Evolutionary conservation across 176 grass and related monocot genomes (phyloP), one percentile per base, ranked within the genome.

Genomic region (Raddia guianensis): DNA sequence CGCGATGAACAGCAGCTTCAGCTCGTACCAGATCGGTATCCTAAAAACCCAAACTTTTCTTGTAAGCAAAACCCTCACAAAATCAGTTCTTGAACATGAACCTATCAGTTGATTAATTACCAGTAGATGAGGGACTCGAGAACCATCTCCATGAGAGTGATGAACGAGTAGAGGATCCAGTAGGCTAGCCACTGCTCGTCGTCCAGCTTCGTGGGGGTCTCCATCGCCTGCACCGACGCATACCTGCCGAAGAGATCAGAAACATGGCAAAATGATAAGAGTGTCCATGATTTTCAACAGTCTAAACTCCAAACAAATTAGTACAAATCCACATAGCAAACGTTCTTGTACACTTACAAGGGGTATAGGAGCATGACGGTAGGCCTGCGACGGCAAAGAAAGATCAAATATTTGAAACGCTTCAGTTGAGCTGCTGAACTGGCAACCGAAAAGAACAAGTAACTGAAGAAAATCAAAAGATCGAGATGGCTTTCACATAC

Each of bases 101-200:
- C 15, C 59, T 7, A 20, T 60, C 16, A 20, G 62, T 37, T 8
- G 11, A 50, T 65, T 57, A 15, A 11, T 63, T 80, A 97, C 95
- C 95, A 92, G 82, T 92, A 91, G 61, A 97, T 92, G 68, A 97
- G 68, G 53, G 91, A 89, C 50, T 94, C 90, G 0, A 94, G 85
- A 33, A 90, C 83, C 91, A 97, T 97, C 78, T 97, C 95, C 51
- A 90, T 12, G 83, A 97, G 90, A 51, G 95, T 91, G 74, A 97
- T 57, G 78, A 97, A 97, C 44, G 94, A 97, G 84, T 93, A 97
- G 70, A 97, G 83, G 72, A 97, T 97, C 94, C 94, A 97, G 76
- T 97, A 97, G 2, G 94, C 91, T 7, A 97, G 89, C 94, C 94
- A 97, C 83, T 97, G 94, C 72, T 97, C 91, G 69, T 97, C 89